Percentiles rank a stretch among this genome's conserved stretches.
These are phyloP conservation scores for Clavulina sp. DNA, from an alignment of 768 basidiomycete genomes.

Conservation along the genomic window DNA sequence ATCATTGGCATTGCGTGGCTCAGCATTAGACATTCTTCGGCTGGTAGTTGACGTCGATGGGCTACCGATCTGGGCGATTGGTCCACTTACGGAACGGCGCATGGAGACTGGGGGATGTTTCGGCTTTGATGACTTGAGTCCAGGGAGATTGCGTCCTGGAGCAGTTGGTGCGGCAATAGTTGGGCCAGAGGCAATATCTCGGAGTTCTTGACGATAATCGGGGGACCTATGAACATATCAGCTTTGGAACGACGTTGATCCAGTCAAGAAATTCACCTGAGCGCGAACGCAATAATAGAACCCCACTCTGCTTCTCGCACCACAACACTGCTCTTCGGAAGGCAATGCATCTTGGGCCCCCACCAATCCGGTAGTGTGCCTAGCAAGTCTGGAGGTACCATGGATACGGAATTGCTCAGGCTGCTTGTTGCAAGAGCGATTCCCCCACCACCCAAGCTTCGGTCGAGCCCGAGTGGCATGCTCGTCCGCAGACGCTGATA, in stretches of 20 bases:
- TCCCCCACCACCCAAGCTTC: too few relatives aligned
- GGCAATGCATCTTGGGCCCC: conserved; percentile 37
- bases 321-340: conserved; percentile 49
- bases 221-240: conserved; percentile 26
- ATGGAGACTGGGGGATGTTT: too few relatives aligned
- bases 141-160: conserved; percentile 6
- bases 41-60: not conserved
- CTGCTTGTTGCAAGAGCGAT: conserved; percentile 54
- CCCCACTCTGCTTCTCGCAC: conserved; percentile 59
- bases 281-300: conserved; percentile 59
- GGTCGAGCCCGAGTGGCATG: not conserved
- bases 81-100: too few relatives aligned
- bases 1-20: not conserved
- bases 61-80: conserved; percentile 28
- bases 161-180: conserved; percentile 3
- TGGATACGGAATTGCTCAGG: conserved; percentile 27
- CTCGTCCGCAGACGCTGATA: conserved; percentile 29
- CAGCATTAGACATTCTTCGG: not conserved
- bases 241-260: conserved; percentile 4
- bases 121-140: not conserved
- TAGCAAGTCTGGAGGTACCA: conserved; percentile 8
- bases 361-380: conserved; percentile 42
- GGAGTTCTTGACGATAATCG: conserved; percentile 35
- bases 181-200: conserved; percentile 13
- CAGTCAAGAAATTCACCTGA: conserved; percentile 29